Conservation (phyloP, 2,329 filamentous ascomycete genomes). For the Ophiosphaerella narmari region DNA sequence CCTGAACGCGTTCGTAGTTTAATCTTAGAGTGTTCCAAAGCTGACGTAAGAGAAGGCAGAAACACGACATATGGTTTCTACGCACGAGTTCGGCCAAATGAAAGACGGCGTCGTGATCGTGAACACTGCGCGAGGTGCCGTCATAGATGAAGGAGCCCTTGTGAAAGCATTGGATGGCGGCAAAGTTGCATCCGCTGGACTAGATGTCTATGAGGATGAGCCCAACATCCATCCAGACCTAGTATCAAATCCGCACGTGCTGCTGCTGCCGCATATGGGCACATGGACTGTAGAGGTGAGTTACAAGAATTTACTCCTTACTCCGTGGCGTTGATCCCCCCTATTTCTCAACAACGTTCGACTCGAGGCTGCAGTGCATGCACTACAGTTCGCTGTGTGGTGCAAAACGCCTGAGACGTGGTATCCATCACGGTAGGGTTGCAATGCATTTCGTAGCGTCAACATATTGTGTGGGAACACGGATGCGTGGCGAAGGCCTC, state of each 20-base stretch:
- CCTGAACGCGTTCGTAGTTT: neutral
- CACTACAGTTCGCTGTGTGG: neutral
- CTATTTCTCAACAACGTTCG: neutral
- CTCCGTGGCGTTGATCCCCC: neutral
- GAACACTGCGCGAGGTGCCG: slow-evolving; percentile 81
- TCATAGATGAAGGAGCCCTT: slow-evolving; percentile 81
- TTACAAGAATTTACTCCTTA: neutral
- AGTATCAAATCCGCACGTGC: slow-evolving; percentile 69
- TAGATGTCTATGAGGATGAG: slow-evolving; percentile 85
- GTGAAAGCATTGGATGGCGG: slow-evolving; percentile 73
- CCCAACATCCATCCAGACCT: slow-evolving; percentile 76
- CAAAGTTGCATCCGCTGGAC: slow-evolving; percentile 70
- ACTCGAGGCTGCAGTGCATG: neutral
- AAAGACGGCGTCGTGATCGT: slow-evolving; percentile 77
- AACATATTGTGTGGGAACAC: slow-evolving; percentile 8
- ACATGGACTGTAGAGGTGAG: slow-evolving; percentile 73
- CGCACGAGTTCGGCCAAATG: slow-evolving; percentile 73
- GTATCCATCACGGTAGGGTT: neutral
- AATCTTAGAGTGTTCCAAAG: neutral
- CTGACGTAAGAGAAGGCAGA: slow-evolving; percentile 48
- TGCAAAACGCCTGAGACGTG: neutral
- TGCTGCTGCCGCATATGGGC: slow-evolving; percentile 84
- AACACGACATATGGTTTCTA: slow-evolving; percentile 77
- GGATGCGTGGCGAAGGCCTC: neutral
- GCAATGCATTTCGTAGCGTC: slow-evolving; percentile 1